These are phyloP conservation scores for Berkeleyomyces rouxiae DNA, from an alignment of 2,329 filamentous ascomycete genomes.

Conservation along the genomic window DNA sequence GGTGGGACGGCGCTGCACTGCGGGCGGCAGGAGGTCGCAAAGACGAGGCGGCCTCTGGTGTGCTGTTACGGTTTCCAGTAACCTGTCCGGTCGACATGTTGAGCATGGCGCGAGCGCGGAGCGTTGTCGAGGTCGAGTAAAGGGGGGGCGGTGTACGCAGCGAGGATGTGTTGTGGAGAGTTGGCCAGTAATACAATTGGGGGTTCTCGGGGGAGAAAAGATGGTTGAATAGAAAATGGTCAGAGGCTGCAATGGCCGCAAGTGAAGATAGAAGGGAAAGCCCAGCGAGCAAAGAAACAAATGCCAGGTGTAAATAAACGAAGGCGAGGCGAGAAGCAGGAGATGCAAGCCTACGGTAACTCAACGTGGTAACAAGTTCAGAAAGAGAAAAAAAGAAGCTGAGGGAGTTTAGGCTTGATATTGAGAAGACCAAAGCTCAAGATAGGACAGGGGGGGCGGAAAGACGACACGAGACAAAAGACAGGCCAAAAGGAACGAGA, in stretches of 20 bases:
- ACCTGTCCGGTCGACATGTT: slow-evolving; percentile 53
- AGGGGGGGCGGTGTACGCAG: background rate
- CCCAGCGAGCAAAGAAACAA: slow-evolving; percentile 14
- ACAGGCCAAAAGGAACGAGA: slow-evolving; percentile 5
- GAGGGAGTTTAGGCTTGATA: slow-evolving; percentile 10
- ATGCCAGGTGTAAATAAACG: slow-evolving; percentile 16
- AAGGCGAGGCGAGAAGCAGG: background rate
- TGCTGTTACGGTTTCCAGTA: slow-evolving; percentile 86
- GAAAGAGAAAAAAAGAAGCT: background rate
- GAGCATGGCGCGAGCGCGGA: slow-evolving; percentile 25
- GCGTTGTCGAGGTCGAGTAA: background rate
- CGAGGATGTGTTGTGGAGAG: background rate
- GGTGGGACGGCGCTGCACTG: slow-evolving; percentile 62
- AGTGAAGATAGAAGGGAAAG: slow-evolving; percentile 16
- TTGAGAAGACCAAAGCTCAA: slow-evolving; percentile 13
- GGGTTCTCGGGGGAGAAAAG: background rate
- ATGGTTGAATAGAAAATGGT: slow-evolving; percentile 2
- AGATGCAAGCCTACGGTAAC: background rate
- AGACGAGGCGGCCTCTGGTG: slow-evolving; percentile 74
- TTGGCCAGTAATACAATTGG: background rate
- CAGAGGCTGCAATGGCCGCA: slow-evolving; percentile 13
- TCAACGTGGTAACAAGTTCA: slow-evolving; percentile 12
- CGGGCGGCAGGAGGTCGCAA: slow-evolving; percentile 71
- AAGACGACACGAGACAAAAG: slow-evolving; percentile 14
- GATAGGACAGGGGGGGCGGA: slow-evolving; percentile 10